Percentiles rank a stretch among this genome's conserved stretches.
These are phyloP conservation scores for Aspergillus mulundensis DNA, from an alignment of 495 filamentous ascomycete species.

Conservation along the genomic window DNA sequence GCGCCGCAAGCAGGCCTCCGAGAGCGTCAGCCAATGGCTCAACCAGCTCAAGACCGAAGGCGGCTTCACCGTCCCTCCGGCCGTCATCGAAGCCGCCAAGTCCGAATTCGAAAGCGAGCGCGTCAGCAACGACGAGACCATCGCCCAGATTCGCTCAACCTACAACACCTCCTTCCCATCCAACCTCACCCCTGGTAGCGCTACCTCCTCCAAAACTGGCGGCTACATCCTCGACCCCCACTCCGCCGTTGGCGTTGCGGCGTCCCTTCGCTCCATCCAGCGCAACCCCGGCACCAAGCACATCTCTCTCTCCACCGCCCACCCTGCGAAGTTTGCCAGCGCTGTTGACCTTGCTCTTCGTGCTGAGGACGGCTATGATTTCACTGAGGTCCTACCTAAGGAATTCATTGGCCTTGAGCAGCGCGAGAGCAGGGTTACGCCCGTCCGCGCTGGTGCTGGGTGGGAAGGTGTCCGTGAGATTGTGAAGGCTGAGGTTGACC, in stretches of 20 bases:
- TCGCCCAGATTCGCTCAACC: constrained; percentile 63
- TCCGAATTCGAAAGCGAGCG: constrained; percentile 76
- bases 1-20: constrained; percentile 36
- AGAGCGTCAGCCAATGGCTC: constrained; percentile 70
- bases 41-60: constrained; percentile 69
- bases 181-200: constrained; percentile 25
- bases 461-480: constrained; percentile 41
- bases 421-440: constrained; percentile 42
- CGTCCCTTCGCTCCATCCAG: constrained; percentile 60
- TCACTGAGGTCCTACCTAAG: constrained; percentile 65
- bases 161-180: constrained; percentile 49
- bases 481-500: constrained; percentile 35
- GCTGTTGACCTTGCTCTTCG: constrained; percentile 74
- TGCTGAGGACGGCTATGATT: constrained; percentile 61
- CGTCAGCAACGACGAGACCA: constrained; percentile 72
- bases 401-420: constrained; percentile 72
- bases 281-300: constrained; percentile 51
- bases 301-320: constrained; percentile 84
- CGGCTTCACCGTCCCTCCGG: constrained; percentile 69
- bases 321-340: constrained; percentile 86
- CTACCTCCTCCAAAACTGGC: constrained; percentile 32
- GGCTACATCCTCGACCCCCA: constrained; percentile 88
- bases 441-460: constrained; percentile 24
- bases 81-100: constrained; percentile 61
- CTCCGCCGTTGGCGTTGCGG: constrained; percentile 78